Conservation (phyloP, 2,329 filamentous ascomycete genomes). For the Fusarium xyrophilum region DNA sequence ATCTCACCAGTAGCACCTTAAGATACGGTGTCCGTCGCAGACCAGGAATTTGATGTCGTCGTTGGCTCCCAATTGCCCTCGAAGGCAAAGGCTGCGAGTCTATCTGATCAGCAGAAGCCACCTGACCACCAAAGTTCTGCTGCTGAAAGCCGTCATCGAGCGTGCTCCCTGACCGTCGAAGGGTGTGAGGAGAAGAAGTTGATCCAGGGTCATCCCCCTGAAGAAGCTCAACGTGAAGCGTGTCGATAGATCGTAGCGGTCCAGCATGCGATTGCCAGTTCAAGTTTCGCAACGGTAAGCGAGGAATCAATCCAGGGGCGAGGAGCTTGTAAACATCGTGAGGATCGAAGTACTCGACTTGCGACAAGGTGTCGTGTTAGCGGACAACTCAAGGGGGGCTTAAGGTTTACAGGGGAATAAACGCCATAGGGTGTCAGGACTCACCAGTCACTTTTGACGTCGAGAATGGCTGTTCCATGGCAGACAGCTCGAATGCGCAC, state of each 20-base stretch:
- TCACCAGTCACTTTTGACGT: slow-evolving; percentile 80
- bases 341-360: slow-evolving; percentile 96
- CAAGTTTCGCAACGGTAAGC: slow-evolving; percentile 86
- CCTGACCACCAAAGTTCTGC: slow-evolving; percentile 56
- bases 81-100: slow-evolving; percentile 47
- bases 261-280: slow-evolving; percentile 97
- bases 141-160: slow-evolving; percentile 68
- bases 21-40: slow-evolving; percentile 92
- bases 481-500: slow-evolving; percentile 40
- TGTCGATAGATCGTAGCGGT: slow-evolving; percentile 90
- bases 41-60: slow-evolving; percentile 94
- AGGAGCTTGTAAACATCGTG: slow-evolving; percentile 85
- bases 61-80: slow-evolving; percentile 48
- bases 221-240: slow-evolving; percentile 88
- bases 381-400: neutral
- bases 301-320: slow-evolving; percentile 76
- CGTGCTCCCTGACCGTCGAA: slow-evolving; percentile 46
- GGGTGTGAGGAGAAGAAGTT: slow-evolving; percentile 42
- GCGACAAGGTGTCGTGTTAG: slow-evolving; percentile 34
- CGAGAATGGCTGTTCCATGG: slow-evolving; percentile 72
- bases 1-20: slow-evolving; percentile 86
- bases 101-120: slow-evolving; percentile 48
- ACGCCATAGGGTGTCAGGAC: slow-evolving; percentile 5
- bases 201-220: slow-evolving; percentile 60
- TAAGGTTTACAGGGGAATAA: neutral